A percentile compares a stretch with the other conserved stretches of the same genome.
Conservation (phyloP, 2,329 filamentous ascomycete genomes). For the Dryadomyces quercus-mongolicae region DNA sequence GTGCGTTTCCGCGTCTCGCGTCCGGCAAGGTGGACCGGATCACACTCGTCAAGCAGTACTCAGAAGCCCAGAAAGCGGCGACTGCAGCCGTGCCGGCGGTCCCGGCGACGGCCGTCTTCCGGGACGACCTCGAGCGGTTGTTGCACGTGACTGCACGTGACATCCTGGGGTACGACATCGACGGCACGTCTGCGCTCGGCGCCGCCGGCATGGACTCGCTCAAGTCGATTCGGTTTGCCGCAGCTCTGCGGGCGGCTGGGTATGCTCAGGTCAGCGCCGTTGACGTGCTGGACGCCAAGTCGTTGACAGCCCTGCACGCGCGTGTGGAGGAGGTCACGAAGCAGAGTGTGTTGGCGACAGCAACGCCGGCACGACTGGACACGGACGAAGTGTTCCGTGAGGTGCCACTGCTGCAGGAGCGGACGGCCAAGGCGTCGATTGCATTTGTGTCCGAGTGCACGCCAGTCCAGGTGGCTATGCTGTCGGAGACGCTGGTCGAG, state of each 20-base stretch:
- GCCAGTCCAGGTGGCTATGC: conserved; percentile 66
- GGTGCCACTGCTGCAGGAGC: conserved; percentile 9
- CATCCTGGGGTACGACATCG: conserved; percentile 16
- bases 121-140: conserved; percentile 20
- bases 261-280: conserved; percentile 40
- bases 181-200: conserved; percentile 18
- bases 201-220: conserved; percentile 28
- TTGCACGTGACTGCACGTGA: conserved; percentile 20
- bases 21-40: conserved; percentile 77
- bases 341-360: too few relatives aligned
- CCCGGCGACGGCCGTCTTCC: conserved; percentile 5
- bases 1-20: conserved; percentile 58
- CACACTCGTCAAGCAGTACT: conserved; percentile 44
- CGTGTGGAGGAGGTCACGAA: neutral
- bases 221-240: conserved; percentile 40
- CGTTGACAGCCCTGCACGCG: conserved; percentile 19
- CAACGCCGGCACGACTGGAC: neutral
- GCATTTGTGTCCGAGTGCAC: conserved; percentile 41
- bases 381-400: neutral
- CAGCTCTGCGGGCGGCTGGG: conserved; percentile 45
- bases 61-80: conserved; percentile 1
- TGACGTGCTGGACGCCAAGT: conserved; percentile 47
- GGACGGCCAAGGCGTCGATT: neutral
- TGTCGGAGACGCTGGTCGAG: conserved; percentile 56
- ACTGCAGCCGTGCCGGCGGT: neutral